These are phyloP conservation scores for Eimeria zaria DNA, from an alignment of 169 alveolate genomes.

Conservation along the genomic window DNA sequence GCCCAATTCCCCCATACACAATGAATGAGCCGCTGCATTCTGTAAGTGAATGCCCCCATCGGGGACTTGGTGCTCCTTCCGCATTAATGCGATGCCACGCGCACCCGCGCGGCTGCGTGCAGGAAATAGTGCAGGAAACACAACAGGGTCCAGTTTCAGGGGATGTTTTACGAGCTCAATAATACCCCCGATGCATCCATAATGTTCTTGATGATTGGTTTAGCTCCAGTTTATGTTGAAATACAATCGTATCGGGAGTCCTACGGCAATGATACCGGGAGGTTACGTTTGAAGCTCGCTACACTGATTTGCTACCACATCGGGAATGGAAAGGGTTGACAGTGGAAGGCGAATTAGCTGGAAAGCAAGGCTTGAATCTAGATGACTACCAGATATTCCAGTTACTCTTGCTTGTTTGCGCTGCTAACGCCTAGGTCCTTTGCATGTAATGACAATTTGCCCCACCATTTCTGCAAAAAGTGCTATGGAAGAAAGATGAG, in stretches of 20 bases:
- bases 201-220: no score
- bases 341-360: background rate
- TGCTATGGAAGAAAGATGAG: background rate
- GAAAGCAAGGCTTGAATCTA: background rate
- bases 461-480: conserved; percentile 66
- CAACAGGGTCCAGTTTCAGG: background rate
- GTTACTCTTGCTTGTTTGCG: background rate
- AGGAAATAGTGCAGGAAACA: background rate
- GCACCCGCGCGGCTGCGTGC: conserved; percentile 80
- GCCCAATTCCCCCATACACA: conserved; percentile 71
- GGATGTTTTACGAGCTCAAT: background rate
- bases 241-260: no score
- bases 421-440: background rate
- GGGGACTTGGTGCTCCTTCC: conserved; percentile 73
- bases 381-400: background rate
- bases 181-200: background rate
- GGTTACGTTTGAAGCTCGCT: background rate
- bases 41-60: conserved; percentile 72
- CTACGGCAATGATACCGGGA: background rate
- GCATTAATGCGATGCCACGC: conserved; percentile 75
- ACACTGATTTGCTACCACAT: background rate
- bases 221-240: background rate
- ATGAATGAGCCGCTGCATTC: conserved; percentile 34
- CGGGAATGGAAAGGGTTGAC: background rate
- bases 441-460: background rate